Base-by-base conservation (phyloP, 148 eudicot species). In the Silene latifolia region DNA sequence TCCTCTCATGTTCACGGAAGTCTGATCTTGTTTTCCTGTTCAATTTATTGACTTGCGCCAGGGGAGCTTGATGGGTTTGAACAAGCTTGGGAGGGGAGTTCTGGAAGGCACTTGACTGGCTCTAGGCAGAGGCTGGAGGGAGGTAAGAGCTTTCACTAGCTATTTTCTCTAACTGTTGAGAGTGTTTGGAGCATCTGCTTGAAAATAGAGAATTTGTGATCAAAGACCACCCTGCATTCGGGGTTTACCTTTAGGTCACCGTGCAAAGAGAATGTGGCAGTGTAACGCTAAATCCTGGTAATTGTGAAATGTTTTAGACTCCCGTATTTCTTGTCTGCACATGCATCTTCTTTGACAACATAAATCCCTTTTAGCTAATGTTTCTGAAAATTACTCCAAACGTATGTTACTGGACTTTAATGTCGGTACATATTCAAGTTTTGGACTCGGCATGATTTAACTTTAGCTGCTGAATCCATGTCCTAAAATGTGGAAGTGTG, bases 51-150 rank as follows among this genome's bases (percentile, higher is more conserved):
- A 62, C 25, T 4, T 73, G 78, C 70, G 18, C 65, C 83, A 95
- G 98, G 82, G 74, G 98, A 95, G 69, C 87, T 95, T 71, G 69
- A 71, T 69, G 84, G 90, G 46, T 95, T 95, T 87, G 93, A 95
- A 75, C 88, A 92, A 74, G 85, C 87, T 48, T 95, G 98, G 98
- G 86, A 89, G 69, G 93, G 96, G 47, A 89, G 84, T 62, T 88
- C 96, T 39, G 86, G 86, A 77, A 81, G 82, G 77, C 87, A 84
- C 79, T 81, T 91, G 44, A 86, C 93, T 64, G 91, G 89, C 72
- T 83, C 85, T 84, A 78, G 74, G 68, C 86, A 75, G 74, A 90
- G 86, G 74, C 72, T 80, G 61, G 82, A 79, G 74, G 83, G 74
- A 61, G 83, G 77, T 74, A 59, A 73, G 29, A 42, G 24, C 59